Conservation (phyloP, 352 stramenopile species). For the Globisporangium nagaii region DNA sequence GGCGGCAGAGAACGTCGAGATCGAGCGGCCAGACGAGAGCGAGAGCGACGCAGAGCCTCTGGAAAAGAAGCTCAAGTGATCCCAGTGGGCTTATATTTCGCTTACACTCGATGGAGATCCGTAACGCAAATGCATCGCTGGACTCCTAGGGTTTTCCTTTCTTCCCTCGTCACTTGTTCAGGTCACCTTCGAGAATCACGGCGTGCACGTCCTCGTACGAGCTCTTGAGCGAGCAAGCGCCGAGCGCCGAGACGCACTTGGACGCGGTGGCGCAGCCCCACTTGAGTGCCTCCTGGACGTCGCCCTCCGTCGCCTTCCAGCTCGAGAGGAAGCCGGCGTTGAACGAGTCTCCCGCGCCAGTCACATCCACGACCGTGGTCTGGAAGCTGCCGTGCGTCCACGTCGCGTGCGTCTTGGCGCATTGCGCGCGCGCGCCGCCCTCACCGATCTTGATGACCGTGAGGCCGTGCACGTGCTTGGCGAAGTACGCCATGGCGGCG, state of each 20-base stretch:
- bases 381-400: constrained; percentile 52
- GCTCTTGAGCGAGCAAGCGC: constrained; percentile 45
- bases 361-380: constrained; percentile 67
- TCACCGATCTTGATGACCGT: constrained; percentile 71
- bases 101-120: background rate
- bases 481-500: constrained; percentile 49
- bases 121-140: background rate
- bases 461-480: constrained; percentile 29
- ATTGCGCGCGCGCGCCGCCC: constrained; percentile 47
- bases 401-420: constrained; percentile 27
- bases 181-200: constrained; percentile 17
- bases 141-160: background rate
- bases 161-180: constrained; percentile 1
- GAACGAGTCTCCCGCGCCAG: constrained; percentile 81
- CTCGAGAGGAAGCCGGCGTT: constrained; percentile 72
- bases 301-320: constrained; percentile 50
- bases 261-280: constrained; percentile 74
- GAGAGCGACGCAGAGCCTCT: background rate
- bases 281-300: constrained; percentile 45
- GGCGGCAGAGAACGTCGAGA: constrained; percentile 18
- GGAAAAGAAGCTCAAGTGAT: constrained; percentile 3
- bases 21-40: background rate
- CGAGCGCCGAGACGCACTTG: constrained; percentile 42
- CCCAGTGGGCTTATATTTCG: background rate
- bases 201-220: constrained; percentile 36